Evolutionary conservation across 2,329 filamentous ascomycete genomes (phyloP).

Genomic region (Dothistroma septosporum): DNA sequence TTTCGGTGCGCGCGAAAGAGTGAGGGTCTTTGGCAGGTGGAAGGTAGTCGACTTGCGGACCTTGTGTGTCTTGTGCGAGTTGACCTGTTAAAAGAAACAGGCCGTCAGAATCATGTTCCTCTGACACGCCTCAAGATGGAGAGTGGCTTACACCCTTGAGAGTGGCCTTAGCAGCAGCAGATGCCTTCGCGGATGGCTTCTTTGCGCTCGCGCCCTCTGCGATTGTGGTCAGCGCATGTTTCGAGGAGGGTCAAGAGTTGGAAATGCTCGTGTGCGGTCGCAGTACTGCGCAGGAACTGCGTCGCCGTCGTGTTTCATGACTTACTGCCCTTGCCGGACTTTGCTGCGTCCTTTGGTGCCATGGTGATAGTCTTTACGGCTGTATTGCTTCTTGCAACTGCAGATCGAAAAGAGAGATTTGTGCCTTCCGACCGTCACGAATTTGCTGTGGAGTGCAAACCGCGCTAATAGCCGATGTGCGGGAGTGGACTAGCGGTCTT

Average conservation of each 20-base stretch:
- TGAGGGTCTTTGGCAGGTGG: constrained; percentile 95
- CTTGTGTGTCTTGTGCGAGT: constrained; percentile 86
- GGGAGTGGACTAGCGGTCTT: background rate
- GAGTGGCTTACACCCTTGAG: constrained; percentile 77
- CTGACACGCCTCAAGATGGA: constrained; percentile 46
- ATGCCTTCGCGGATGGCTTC: constrained; percentile 74
- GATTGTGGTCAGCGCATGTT: constrained; percentile 26
- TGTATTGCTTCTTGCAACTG: constrained; percentile 19
- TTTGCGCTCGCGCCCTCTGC: constrained; percentile 39
- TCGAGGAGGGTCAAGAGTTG: constrained; percentile 5
- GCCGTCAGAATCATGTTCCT: constrained; percentile 50
- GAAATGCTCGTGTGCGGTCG: constrained; percentile 2
- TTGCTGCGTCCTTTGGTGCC: constrained; percentile 30
- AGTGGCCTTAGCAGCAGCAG: constrained; percentile 89
- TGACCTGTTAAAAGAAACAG: constrained; percentile 53
- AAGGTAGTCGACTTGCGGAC: constrained; percentile 89
- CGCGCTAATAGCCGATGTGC: background rate
- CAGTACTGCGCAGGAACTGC: constrained; percentile 3
- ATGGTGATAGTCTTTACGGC: constrained; percentile 25
- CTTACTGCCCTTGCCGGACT: constrained; percentile 21
- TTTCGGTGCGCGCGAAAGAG: constrained; percentile 85
- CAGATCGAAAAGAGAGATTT: constrained; percentile 7
- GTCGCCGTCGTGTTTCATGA: constrained; percentile 1
- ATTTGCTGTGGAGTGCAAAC: background rate
- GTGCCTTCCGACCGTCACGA: background rate